phyloP scores from a whole-genome alignment of 2,329 filamentous ascomycete genomes.

The Aspergillus tubingensis region DNA sequence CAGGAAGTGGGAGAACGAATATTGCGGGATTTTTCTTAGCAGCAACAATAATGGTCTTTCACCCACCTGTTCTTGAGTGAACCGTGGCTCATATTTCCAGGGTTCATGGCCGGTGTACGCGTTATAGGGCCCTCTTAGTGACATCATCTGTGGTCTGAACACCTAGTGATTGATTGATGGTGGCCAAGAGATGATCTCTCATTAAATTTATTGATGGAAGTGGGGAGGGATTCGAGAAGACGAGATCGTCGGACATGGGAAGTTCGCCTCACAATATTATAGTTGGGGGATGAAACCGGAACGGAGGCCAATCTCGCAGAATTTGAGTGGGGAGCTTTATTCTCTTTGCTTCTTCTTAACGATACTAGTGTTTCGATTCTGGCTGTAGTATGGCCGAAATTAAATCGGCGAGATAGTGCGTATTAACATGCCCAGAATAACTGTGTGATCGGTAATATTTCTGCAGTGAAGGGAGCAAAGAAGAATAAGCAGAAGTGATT shows the following conservation, averaged over 20 bases:
- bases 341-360: not conserved
- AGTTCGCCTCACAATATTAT: not conserved
- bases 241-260: not conserved
- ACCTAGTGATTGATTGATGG: not conserved
- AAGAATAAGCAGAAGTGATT: not conserved
- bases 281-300: not conserved
- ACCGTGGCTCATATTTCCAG: slow-evolving; percentile 2
- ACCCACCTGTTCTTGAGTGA: not conserved
- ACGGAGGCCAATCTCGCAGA: not conserved
- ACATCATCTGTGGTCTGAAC: slow-evolving; percentile 11
- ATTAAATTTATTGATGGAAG: not conserved
- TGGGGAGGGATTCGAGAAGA: not conserved
- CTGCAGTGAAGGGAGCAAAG: not conserved
- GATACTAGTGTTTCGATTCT: not conserved
- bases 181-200: not conserved
- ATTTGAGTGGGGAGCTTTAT: not conserved
- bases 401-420: not conserved
- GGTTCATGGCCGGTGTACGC: slow-evolving; percentile 11
- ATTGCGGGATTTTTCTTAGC: slow-evolving; percentile 8
- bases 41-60: not conserved
- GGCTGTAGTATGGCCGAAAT: not conserved
- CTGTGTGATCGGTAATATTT: not conserved
- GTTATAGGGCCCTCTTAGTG: slow-evolving; percentile 1
- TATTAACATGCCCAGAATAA: not conserved
- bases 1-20: not conserved